phyloP scores from a whole-genome alignment of 2,329 filamentous ascomycete genomes.

The Ophiostoma montium region DNA sequence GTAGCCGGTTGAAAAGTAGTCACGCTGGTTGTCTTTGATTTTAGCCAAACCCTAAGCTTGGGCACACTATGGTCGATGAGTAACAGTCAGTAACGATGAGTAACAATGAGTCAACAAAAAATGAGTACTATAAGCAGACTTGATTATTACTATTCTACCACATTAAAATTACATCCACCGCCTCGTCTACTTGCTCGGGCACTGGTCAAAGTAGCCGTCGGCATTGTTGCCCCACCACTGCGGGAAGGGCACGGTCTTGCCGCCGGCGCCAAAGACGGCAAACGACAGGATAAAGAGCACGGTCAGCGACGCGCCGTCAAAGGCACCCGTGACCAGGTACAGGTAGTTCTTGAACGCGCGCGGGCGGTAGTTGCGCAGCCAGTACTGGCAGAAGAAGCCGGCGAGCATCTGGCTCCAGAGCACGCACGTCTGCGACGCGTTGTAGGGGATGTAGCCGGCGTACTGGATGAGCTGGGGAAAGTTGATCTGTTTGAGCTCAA shows the following conservation, averaged over 20 bases:
- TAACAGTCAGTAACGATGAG: no score
- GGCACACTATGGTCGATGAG: no score
- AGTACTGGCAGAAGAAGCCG: constrained; percentile 35
- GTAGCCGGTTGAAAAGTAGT: neutral
- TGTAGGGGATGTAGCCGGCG: constrained; percentile 40
- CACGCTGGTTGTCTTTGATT: no score
- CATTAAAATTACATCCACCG: no score
- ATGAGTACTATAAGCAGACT: no score
- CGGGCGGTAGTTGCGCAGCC: constrained; percentile 36
- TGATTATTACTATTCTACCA: no score
- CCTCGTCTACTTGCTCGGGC: constrained; percentile 21
- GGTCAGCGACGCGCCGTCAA: constrained; percentile 34
- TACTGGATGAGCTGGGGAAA: constrained; percentile 40
- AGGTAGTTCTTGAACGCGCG: constrained; percentile 38
- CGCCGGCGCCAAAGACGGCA: constrained; percentile 38
- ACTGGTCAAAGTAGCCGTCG: constrained; percentile 33
- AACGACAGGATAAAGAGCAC: constrained; percentile 40
- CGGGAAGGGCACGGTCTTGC: constrained; percentile 28
- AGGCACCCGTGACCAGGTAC: constrained; percentile 37
- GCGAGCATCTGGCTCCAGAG: constrained; percentile 30
- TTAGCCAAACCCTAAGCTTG: no score
- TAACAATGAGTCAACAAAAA: no score
- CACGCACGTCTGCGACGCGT: constrained; percentile 40
- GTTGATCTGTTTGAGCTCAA: constrained; percentile 32
- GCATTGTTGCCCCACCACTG: constrained; percentile 41